Percentiles rank a stretch among this genome's conserved stretches.
phyloP scores from a whole-genome alignment of 805 yeast genomes.

The Hanseniaspora jakobsenii region DNA sequence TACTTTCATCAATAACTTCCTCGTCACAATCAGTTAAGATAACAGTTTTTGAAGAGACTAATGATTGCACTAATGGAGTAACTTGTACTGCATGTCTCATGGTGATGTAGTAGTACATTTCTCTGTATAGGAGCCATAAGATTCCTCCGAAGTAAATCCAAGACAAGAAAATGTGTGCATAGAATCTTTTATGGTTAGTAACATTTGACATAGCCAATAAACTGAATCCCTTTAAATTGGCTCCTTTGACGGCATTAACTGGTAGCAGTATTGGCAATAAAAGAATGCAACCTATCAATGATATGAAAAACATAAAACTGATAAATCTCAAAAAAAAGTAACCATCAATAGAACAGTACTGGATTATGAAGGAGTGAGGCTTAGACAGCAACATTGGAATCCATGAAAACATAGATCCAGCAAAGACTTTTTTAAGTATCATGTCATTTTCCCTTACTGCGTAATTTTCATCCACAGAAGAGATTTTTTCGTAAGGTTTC shows the following conservation, averaged over 20 bases:
- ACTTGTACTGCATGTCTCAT: constrained; percentile 65
- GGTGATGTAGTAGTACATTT: constrained; percentile 55
- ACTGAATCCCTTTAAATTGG: constrained; percentile 46
- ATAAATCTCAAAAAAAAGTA: constrained; percentile 60
- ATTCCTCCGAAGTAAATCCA: constrained; percentile 63
- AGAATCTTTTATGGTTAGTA: constrained; percentile 47
- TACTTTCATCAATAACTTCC: constrained; percentile 36
- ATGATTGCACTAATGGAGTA: constrained; percentile 58
- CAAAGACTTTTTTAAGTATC: constrained; percentile 47
- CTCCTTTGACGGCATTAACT: constrained; percentile 61
- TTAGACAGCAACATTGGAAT: constrained; percentile 36
- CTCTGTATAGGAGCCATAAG: constrained; percentile 57
- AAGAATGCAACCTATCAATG: constrained; percentile 42
- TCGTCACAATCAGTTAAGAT: constrained; percentile 57
- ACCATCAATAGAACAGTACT: constrained; percentile 65
- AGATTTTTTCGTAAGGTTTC: constrained; percentile 32
- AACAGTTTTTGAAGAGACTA: constrained; percentile 59
- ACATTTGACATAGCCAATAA: constrained; percentile 54
- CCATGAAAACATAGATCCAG: constrained; percentile 51
- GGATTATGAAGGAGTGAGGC: constrained; percentile 53
- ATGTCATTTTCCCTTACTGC: no score
- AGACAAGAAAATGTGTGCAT: constrained; percentile 64
- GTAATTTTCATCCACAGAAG: constrained; percentile 28
- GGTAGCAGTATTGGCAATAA: constrained; percentile 63
- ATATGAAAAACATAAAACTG: constrained; percentile 41